phyloP scores from a whole-genome alignment of 2,329 filamentous ascomycete species.

The Aureobasidium leucospermi region DNA sequence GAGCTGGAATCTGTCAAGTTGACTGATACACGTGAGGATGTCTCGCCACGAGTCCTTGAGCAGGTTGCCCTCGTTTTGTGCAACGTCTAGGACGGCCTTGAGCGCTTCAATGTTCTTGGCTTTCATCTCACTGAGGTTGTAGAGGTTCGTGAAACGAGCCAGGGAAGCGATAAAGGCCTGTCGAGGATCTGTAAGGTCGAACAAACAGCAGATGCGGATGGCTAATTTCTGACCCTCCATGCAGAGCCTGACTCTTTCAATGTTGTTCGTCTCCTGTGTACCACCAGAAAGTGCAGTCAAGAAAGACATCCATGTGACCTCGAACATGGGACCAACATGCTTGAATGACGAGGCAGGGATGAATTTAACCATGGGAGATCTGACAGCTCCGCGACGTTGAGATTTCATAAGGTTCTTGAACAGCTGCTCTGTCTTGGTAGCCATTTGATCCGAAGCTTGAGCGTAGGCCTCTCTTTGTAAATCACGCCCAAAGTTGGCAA shows the following conservation, averaged over 20 bases:
- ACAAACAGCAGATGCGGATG: slow-evolving; percentile 85
- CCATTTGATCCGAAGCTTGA: slow-evolving; percentile 93
- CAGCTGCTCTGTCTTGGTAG: slow-evolving; percentile 69
- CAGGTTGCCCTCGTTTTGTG: slow-evolving; percentile 84
- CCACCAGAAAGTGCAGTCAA: slow-evolving; percentile 89
- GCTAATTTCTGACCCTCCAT: slow-evolving; percentile 94
- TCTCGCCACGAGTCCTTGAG: slow-evolving; percentile 92
- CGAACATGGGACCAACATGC: slow-evolving; percentile 97
- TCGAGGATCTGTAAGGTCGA: slow-evolving; percentile 85
- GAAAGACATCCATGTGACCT: slow-evolving; percentile 98
- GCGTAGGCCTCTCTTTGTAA: slow-evolving; percentile 87
- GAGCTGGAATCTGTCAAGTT: slow-evolving; percentile 88
- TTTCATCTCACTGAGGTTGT: slow-evolving; percentile 90
- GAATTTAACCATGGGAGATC: slow-evolving; percentile 61
- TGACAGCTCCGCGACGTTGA: slow-evolving; percentile 68
- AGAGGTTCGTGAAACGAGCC: slow-evolving; percentile 89
- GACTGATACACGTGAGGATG: slow-evolving; percentile 87
- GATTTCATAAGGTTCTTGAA: slow-evolving; percentile 91
- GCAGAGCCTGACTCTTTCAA: slow-evolving; percentile 85
- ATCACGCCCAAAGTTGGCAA: slow-evolving; percentile 87
- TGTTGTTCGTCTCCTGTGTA: slow-evolving; percentile 86
- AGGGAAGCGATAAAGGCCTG: slow-evolving; percentile 92
- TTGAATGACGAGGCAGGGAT: slow-evolving; percentile 90
- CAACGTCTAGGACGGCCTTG: slow-evolving; percentile 84
- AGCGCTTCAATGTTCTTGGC: slow-evolving; percentile 94